Base-by-base conservation (phyloP, 169 alveolate species). In the Plasmodium vivax region DNA sequence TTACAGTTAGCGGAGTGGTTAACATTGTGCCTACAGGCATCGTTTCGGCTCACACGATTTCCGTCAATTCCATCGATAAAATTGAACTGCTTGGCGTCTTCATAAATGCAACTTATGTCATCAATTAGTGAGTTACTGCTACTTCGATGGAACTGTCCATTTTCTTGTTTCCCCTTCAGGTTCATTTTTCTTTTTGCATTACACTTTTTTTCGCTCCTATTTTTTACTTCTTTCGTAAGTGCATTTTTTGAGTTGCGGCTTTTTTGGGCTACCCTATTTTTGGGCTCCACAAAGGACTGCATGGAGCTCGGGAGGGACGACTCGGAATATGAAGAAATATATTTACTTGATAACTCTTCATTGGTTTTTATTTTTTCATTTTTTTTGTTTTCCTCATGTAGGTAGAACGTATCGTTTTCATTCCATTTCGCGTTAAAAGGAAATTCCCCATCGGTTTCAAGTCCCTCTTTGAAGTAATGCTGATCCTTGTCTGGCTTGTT, bases 341-440 rank as follows among this genome's bases (percentile, higher is more conserved):
- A 84, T 84, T 72, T 84, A 56, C 83, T 71, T 41, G 93, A 84
- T 84, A 41, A 84, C 1, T 73, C 84, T 23, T 84, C 93, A n/a
- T 72, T 73, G 23, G 4, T 30, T 84, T 84, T 47, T 10, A 19
- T 27, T 71, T 84, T 68, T 43, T 84, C 84, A 41, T 72, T 68
- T 45, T 72, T 72, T 58, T 43, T 56, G 23, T 83, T 75, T 34
- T 83, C 81, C 45, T 83, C 58, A 12, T 43, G 27, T 23, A 47
- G 10, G 30, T 8, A 16, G 16, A 14, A 27, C 19, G 77, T 85
- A 41, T 3, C 41, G 10, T 85, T 32, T 45, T 30, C 62, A 72
- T 73, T 85, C 10, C 41, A 27, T 43, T 85, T 16, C 19, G 3
- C 54, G 75, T 84, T 68, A 58, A 32, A 7, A 9, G 34, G 79